Base-by-base conservation (phyloP, 2,329 filamentous ascomycete species). In the Fusarium fracticaudum region DNA sequence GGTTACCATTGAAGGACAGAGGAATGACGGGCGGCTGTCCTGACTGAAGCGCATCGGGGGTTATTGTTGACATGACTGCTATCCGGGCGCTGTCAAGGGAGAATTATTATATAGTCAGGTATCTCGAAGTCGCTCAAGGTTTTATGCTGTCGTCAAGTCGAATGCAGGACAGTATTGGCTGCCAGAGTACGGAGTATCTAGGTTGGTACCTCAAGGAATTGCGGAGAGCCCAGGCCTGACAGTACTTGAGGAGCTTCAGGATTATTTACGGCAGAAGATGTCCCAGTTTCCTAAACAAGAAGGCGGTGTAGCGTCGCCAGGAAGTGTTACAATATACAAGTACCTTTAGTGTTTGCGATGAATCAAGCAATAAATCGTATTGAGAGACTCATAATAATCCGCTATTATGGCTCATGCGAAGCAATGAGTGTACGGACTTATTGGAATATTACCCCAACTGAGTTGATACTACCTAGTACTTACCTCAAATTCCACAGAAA, bases 1-100 rank as follows among this genome's bases (percentile, higher is more conserved):
- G 96, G 82, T 96, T 95, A 60, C 90, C 91, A 81, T 95, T 94
- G 89, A 99, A 99, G 76, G 91, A 85, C 72, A 94, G 91, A 33
- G 95, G 95, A 60, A 94, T 89, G 72, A 92, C 91, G 31, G 96
- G 95, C 84, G 92, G 91, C 74, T 92, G 89, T 63, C 91, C 92
- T 83, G 93, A 95, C 83, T 96, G 93, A 57, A 94, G 89, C 74
- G 92, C 90, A 45, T 89, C 89, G 44, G 89, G 85, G n/a, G 94
- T 93, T 79, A 96, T 93, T 26, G 94, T 96, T 65, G 95, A 95
- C 95, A 98, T 98, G 54, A 8, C 53, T 33, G 35, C 20, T 40
- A 50, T 18, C 9, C 14, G 29, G 20, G 31, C 22, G 12, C 37
- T 54, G 5, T 18, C 10, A 8, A 38, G n/a, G 14, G 17, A 31